A percentile compares a stretch with the other conserved stretches of the same genome.
Conservation (phyloP, 768 basidiomycete genomes). For the Tulasnella sp. region DNA sequence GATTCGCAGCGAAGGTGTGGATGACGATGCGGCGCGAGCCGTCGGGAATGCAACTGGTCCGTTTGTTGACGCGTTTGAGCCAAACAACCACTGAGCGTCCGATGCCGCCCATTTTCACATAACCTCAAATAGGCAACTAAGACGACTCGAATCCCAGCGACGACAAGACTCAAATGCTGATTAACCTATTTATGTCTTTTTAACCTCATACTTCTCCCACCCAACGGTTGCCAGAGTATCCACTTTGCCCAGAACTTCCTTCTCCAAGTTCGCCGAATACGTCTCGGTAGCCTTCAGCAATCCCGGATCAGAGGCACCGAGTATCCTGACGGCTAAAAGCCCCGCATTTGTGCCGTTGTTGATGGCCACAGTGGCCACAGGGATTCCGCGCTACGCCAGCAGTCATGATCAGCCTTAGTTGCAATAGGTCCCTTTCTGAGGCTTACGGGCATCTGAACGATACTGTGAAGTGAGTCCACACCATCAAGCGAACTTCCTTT, state of each 20-base stretch:
- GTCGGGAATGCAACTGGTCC: not conserved
- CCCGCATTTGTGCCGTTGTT: slow-evolving; percentile 93
- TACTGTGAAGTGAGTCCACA: slow-evolving; percentile 92
- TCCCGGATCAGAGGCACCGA: slow-evolving; percentile 59
- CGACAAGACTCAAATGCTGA: too few species aligned
- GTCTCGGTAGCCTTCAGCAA: slow-evolving; percentile 56
- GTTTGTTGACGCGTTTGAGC: not conserved
- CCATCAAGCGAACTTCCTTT: slow-evolving; percentile 90
- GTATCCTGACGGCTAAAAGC: slow-evolving; percentile 76
- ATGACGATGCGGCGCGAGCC: not conserved
- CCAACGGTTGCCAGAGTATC: slow-evolving; percentile 65
- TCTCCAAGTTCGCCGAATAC: slow-evolving; percentile 58
- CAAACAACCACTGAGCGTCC: not conserved
- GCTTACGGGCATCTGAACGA: slow-evolving; percentile 97
- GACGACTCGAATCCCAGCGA: too few species aligned
- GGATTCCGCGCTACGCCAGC: slow-evolving; percentile 74
- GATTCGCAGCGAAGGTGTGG: not conserved
- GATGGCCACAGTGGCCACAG: slow-evolving; percentile 95
- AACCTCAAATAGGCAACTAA: too few species aligned
- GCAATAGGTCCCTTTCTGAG: not conserved
- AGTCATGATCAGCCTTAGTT: not conserved
- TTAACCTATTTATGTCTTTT: slow-evolving; percentile 17
- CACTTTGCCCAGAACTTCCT: slow-evolving; percentile 69
- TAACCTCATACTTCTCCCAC: slow-evolving; percentile 70
- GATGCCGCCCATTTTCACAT: too few species aligned